phyloP scores from a whole-genome alignment of 306 rosid species.

The Quercus dentata region DNA sequence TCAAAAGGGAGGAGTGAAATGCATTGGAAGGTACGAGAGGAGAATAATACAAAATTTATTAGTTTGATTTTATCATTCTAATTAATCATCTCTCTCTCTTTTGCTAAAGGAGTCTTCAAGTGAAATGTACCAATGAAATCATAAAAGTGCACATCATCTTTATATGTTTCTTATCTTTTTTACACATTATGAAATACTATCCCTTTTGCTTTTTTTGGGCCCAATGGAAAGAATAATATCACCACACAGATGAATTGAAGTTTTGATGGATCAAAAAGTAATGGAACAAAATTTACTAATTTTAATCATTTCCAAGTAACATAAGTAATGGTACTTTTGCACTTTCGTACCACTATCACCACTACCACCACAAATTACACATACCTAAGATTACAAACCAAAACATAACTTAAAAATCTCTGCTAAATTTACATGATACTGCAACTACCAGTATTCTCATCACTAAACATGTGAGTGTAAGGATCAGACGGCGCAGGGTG shows the following conservation, averaged over 20 bases:
- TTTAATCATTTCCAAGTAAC: neutral
- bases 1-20: too few relatives aligned
- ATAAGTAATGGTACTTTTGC: conserved; percentile 28
- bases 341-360: conserved; percentile 22
- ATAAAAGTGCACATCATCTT: too few relatives aligned
- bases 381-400: conserved; percentile 21
- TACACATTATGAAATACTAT: too few relatives aligned
- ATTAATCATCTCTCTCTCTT: neutral
- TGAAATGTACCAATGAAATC: neutral
- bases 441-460: conserved; percentile 84
- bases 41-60: too few relatives aligned
- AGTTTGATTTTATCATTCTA: too few relatives aligned
- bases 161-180: too few relatives aligned
- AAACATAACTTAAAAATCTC: neutral
- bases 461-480: conserved; percentile 63
- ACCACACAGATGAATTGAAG: neutral
- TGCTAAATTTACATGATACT: conserved; percentile 56
- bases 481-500: conserved; percentile 49
- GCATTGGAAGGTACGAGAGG: too few relatives aligned
- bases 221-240: neutral
- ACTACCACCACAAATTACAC: conserved; percentile 25
- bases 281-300: neutral
- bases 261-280: neutral
- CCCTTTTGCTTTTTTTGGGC: too few relatives aligned
- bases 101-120: neutral